phyloP scores from a whole-genome alignment of 1,139 yeast genomes.

The Blastobotrys buckinghamii region DNA sequence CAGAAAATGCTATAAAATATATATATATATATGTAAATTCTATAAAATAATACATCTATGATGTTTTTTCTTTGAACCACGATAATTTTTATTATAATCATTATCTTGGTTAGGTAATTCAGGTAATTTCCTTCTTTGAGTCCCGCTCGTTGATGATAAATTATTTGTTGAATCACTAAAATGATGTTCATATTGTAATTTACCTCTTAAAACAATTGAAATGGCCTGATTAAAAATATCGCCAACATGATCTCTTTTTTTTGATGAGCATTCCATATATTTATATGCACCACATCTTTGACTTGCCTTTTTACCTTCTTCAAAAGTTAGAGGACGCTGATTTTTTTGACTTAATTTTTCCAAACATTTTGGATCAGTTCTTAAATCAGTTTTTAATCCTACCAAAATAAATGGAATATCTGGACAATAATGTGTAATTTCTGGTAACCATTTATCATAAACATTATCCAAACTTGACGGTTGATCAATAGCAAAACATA shows the following conservation, averaged over 20 bases:
- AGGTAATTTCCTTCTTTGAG: constrained; percentile 1
- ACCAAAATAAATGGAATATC: constrained; percentile 69
- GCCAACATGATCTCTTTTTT: constrained; percentile 56
- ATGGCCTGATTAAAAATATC: constrained; percentile 52
- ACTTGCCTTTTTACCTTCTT: constrained; percentile 44
- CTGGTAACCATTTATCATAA: constrained; percentile 81
- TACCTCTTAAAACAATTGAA: constrained; percentile 18
- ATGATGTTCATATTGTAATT: constrained; percentile 9
- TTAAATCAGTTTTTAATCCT: constrained; percentile 72
- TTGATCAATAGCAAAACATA: constrained; percentile 71
- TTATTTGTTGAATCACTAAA: too few species aligned
- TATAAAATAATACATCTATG: constrained; percentile 8
- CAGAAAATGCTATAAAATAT: neutral
- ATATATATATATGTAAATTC: neutral
- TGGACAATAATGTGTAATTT: constrained; percentile 77
- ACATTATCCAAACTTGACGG: constrained; percentile 64
- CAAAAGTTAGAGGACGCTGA: constrained; percentile 45
- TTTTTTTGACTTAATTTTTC: constrained; percentile 24
- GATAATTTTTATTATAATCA: neutral
- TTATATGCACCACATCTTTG: constrained; percentile 62
- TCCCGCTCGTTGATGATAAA: neutral
- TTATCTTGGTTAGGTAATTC: neutral
- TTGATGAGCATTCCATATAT: constrained; percentile 79
- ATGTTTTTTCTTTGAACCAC: neutral
- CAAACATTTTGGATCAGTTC: constrained; percentile 33